Conservation (phyloP, 2,329 filamentous ascomycete genomes). For the Aureobasidium sp. region DNA sequence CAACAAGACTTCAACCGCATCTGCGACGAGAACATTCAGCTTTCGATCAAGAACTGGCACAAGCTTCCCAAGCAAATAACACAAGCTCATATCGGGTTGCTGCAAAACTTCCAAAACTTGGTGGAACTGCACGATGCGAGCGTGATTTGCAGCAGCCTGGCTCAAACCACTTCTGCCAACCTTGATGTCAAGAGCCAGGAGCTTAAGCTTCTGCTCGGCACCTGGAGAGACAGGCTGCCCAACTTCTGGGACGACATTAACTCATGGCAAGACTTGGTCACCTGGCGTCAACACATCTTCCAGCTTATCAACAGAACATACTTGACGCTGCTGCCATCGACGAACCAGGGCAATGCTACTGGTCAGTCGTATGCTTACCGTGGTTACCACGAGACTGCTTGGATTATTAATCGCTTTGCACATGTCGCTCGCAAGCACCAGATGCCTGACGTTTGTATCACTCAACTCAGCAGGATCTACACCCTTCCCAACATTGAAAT, state of each 20-base stretch:
- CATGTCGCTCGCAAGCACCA: conserved; percentile 97
- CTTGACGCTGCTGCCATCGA: conserved; percentile 69
- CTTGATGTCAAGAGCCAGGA: conserved; percentile 92
- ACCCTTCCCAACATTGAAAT: conserved; percentile 99
- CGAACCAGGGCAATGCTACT: conserved; percentile 65
- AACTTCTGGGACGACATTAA: conserved; percentile 99
- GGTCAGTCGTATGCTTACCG: conserved; percentile 93
- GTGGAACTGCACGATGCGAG: conserved; percentile 97
- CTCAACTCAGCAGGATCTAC: conserved; percentile 93
- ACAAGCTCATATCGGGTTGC: conserved; percentile 84
- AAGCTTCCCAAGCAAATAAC: conserved; percentile 91
- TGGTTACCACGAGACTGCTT: conserved; percentile 96
- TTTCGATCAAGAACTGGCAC: conserved; percentile 97
- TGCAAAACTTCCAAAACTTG: conserved; percentile 96
- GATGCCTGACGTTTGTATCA: conserved; percentile 94
- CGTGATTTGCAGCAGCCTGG: conserved; percentile 86
- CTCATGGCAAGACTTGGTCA: conserved; percentile 98
- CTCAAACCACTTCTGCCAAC: conserved; percentile 73
- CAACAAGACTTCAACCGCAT: conserved; percentile 75
- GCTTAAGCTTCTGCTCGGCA: conserved; percentile 83
- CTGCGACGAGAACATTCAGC: conserved; percentile 93
- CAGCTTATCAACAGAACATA: conserved; percentile 94
- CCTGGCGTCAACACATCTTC: conserved; percentile 98
- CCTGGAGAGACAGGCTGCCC: conserved; percentile 89
- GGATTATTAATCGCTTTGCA: conserved; percentile 99